Evolutionary conservation across 352 stramenopile species (phyloP).

Genomic region (Globisporangium canariense): DNA sequence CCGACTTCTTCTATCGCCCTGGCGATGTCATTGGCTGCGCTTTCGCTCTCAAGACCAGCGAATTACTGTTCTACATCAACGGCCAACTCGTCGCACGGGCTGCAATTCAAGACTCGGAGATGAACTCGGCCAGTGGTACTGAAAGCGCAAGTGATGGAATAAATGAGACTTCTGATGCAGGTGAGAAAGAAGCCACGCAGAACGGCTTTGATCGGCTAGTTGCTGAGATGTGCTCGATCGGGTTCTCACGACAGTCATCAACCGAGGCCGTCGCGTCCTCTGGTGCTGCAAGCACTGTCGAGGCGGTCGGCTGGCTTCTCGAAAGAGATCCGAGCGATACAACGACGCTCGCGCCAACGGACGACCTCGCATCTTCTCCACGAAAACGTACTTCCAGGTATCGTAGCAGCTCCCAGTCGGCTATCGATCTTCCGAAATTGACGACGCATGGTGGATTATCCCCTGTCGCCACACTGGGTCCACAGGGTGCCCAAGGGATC

Average conservation of each 20-base stretch:
- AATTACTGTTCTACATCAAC: slow-evolving; percentile 67
- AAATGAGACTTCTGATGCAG: not conserved
- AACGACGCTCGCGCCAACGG: not conserved
- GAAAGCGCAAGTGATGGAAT: not conserved
- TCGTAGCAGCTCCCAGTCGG: slow-evolving; percentile 15
- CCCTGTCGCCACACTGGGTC: slow-evolving; percentile 40
- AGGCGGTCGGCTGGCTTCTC: slow-evolving; percentile 45
- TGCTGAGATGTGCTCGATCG: slow-evolving; percentile 48
- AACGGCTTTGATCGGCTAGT: slow-evolving; percentile 45
- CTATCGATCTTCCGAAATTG: not conserved
- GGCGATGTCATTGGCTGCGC: slow-evolving; percentile 62
- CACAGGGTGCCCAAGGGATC: slow-evolving; percentile 54
- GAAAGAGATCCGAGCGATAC: slow-evolving; percentile 8
- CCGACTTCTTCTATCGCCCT: slow-evolving; percentile 44
- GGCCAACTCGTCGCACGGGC: slow-evolving; percentile 30
- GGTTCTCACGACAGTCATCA: slow-evolving; percentile 37
- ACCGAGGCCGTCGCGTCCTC: slow-evolving; percentile 35
- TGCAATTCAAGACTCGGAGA: not conserved
- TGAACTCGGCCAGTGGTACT: not conserved
- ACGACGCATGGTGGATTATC: slow-evolving; percentile 7
- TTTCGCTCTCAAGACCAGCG: slow-evolving; percentile 21
- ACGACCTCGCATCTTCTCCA: not conserved
- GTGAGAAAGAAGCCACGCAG: not conserved
- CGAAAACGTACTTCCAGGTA: slow-evolving; percentile 9
- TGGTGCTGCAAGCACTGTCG: slow-evolving; percentile 19